Evolutionary conservation across 805 yeast species (phyloP), one percentile per base, ranked within the genome.

Genomic region (Brettanomyces nanus): DNA sequence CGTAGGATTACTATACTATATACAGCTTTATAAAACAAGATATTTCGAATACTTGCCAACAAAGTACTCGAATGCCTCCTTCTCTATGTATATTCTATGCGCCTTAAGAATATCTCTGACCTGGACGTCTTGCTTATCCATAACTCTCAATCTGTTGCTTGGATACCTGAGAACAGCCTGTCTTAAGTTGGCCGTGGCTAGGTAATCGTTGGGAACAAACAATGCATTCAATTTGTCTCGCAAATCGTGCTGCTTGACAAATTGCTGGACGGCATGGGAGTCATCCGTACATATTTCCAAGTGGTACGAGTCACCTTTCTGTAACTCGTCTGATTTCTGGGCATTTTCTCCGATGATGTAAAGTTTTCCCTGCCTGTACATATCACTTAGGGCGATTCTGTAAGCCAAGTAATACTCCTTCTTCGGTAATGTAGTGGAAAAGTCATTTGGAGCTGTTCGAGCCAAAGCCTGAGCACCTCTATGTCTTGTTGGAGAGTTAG

Each of bases 401-500:
- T 84, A 65, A 11, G 97, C 97, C 43, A 68, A 61, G 33, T 77
- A 66, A 61, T 90, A 92, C 10, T 82, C 70, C 56, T 85, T 79
- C 26, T 56, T 55, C 18, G 94, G 94, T 48, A 92, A 68, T 9
- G 71, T 75, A 3, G 96, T 81, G 21, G 87, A 71, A 71, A 80
- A 78, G 58, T 90, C 95, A 53, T 83, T 86, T 35, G 95, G 95
- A 3, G 96, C 96, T 38, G 73, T 75, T 56, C 92, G 80, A 13
- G 92, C 96, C 52, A 81, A 75, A 0, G 97, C 97, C 50, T 80
- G 71, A 37, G 90, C 87, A 58, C 95, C 96, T 53, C 83, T 85
- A 53, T 76, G 78, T 65, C 95, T 79, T 32, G 80, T 82, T 35
- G 98, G 98, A 19, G 95, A 85, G 53, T 89, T 90, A 42, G 84